Conservation (phyloP, 495 filamentous ascomycete species). For the Aspergillus homomorphus region DNA sequence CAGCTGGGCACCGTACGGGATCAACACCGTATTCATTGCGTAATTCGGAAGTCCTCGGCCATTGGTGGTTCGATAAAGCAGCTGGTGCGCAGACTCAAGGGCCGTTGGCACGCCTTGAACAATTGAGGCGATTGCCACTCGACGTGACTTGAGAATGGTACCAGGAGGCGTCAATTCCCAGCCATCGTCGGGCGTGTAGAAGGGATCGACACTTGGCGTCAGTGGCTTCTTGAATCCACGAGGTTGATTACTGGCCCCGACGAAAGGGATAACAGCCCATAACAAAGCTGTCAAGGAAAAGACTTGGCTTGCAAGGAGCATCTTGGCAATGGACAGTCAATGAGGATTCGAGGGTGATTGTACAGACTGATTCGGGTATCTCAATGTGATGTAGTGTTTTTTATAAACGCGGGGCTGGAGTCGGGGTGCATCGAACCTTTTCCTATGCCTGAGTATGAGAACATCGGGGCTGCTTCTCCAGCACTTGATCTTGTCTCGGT, state of each 20-base stretch:
- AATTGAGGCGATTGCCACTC: not conserved
- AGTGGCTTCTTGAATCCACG: not conserved
- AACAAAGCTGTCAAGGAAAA: not conserved
- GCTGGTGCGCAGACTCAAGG: not conserved
- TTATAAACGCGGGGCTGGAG: no score
- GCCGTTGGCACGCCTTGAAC: no score
- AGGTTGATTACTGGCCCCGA: not conserved
- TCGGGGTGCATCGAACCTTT: no score
- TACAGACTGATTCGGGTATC: not conserved
- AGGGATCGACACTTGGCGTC: not conserved
- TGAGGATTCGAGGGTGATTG: not conserved
- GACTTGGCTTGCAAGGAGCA: not conserved
- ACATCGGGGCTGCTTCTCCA: no score
- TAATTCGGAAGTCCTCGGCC: slow-evolving; percentile 34
- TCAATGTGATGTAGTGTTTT: not conserved
- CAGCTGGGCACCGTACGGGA: slow-evolving; percentile 1
- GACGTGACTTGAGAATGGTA: not conserved
- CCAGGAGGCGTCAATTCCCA: not conserved
- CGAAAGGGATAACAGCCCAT: not conserved
- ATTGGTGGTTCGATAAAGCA: slow-evolving; percentile 17
- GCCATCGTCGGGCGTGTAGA: slow-evolving; percentile 1
- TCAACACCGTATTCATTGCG: slow-evolving; percentile 23
- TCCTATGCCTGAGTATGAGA: no score
- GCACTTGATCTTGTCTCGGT: no score
- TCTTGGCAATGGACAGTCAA: not conserved